phyloP scores from a whole-genome alignment of 257 asterid genomes.

The Ophiorrhiza pumila region DNA sequence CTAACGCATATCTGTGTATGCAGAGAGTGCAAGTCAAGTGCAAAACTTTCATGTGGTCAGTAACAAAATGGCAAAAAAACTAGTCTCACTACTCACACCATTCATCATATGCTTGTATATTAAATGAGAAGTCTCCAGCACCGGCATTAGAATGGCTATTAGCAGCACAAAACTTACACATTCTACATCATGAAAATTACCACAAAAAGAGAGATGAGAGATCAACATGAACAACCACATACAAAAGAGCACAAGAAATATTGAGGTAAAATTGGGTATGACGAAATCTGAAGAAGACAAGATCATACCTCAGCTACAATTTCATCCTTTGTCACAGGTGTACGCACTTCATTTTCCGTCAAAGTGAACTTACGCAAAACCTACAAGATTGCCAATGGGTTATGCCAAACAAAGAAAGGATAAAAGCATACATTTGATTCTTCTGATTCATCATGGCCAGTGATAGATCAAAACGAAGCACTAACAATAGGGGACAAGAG shows the following conservation, averaged over 20 bases:
- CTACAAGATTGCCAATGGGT: constrained; percentile 31
- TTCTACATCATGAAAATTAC: neutral
- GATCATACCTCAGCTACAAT: constrained; percentile 64
- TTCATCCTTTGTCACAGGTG: constrained; percentile 82
- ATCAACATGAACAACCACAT: neutral
- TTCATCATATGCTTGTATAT: neutral
- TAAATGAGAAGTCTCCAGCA: neutral
- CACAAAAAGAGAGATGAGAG: neutral
- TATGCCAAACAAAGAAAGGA: constrained; percentile 14
- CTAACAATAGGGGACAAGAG: neutral
- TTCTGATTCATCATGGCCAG: neutral
- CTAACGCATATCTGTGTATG: no score
- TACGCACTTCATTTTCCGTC: constrained; percentile 58
- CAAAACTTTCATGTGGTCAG: neutral
- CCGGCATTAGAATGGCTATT: neutral
- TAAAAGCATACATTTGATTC: constrained; percentile 2
- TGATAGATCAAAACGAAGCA: neutral
- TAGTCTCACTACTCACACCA: neutral
- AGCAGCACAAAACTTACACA: neutral
- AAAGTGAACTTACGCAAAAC: constrained; percentile 60
- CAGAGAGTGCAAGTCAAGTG: neutral
- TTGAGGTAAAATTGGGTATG: neutral
- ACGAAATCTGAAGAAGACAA: neutral
- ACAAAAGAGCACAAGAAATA: neutral
- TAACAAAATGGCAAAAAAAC: neutral